Evolutionary conservation across 352 stramenopile species (phyloP).

Genomic region (Peronospora destructor): DNA sequence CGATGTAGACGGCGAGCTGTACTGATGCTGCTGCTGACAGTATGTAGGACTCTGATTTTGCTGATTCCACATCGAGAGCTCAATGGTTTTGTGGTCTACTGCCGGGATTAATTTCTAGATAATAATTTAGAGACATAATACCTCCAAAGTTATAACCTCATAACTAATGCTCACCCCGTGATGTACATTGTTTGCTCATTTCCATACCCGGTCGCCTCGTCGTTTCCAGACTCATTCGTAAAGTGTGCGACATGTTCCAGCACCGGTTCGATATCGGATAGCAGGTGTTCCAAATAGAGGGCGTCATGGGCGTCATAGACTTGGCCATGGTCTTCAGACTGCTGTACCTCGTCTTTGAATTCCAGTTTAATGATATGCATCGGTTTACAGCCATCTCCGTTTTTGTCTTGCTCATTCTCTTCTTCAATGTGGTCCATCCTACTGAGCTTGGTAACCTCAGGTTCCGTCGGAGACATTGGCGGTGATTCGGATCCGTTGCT

Average conservation of each 20-base stretch:
- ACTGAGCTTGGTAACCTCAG: constrained; percentile 22
- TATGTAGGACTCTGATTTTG: constrained; percentile 9
- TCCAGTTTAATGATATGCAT: constrained; percentile 15
- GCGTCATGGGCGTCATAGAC: constrained; percentile 29
- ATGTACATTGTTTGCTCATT: constrained; percentile 18
- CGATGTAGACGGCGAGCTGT: constrained; percentile 7
- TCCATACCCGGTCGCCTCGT: constrained; percentile 16
- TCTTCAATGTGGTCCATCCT: constrained; percentile 26
- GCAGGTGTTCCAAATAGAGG: constrained; percentile 37
- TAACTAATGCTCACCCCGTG: too few species aligned
- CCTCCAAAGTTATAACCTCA: too few species aligned
- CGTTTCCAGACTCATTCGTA: constrained; percentile 17
- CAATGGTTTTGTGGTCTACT: constrained; percentile 26
- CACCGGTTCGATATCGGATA: constrained; percentile 45
- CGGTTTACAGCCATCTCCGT: constrained; percentile 14
- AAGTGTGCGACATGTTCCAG: constrained; percentile 48
- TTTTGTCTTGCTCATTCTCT: constrained; percentile 19
- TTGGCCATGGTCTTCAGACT: constrained; percentile 12
- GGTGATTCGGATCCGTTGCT: constrained; percentile 17
- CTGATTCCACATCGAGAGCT: constrained; percentile 25
- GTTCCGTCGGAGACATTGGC: constrained; percentile 25
- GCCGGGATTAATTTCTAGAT: too few species aligned
- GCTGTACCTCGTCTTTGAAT: constrained; percentile 12
- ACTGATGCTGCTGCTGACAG: constrained; percentile 13
- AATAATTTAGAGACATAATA: too few species aligned